A percentile compares a stretch with the other conserved stretches of the same genome.
These are phyloP conservation scores for Epichloe baconii DNA, from an alignment of 2,329 filamentous ascomycete genomes.

Conservation along the genomic window DNA sequence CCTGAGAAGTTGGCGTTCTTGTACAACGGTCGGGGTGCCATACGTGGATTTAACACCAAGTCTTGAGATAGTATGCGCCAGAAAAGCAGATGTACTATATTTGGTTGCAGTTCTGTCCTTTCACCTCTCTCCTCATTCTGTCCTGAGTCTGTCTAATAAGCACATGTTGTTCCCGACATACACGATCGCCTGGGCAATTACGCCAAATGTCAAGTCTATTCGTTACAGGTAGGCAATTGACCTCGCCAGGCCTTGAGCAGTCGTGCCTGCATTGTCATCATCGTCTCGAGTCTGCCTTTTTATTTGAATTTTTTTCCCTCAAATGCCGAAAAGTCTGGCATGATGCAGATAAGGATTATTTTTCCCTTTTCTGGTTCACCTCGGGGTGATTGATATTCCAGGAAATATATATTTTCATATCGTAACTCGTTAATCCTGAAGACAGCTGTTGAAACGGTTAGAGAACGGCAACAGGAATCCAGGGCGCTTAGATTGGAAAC, in stretches of 20 bases:
- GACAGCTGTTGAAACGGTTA: constrained; percentile 12
- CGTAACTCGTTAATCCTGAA: constrained; percentile 9
- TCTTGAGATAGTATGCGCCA: too few relatives aligned
- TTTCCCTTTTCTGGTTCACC: neutral
- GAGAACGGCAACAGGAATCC: neutral
- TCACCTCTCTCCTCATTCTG: neutral
- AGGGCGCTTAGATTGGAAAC: neutral
- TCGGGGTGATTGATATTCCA: neutral
- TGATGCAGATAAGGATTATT: neutral
- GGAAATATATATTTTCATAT: neutral
- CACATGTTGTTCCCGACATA: neutral
- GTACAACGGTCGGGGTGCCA: too few relatives aligned
- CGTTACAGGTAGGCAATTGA: neutral
- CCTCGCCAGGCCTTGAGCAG: neutral
- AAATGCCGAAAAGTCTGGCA: neutral
- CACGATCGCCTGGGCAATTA: neutral
- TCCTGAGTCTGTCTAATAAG: neutral
- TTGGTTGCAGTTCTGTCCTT: too few relatives aligned
- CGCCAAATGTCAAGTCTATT: neutral
- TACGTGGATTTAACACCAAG: too few relatives aligned
- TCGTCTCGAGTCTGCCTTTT: neutral
- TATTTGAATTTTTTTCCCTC: too few relatives aligned
- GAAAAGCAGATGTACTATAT: too few relatives aligned
- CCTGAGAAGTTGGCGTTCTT: too few relatives aligned
- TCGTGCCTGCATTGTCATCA: neutral